These are phyloP conservation scores for Vigna reflexopilosa DNA, from an alignment of 306 rosid species.

Conservation along the genomic window DNA sequence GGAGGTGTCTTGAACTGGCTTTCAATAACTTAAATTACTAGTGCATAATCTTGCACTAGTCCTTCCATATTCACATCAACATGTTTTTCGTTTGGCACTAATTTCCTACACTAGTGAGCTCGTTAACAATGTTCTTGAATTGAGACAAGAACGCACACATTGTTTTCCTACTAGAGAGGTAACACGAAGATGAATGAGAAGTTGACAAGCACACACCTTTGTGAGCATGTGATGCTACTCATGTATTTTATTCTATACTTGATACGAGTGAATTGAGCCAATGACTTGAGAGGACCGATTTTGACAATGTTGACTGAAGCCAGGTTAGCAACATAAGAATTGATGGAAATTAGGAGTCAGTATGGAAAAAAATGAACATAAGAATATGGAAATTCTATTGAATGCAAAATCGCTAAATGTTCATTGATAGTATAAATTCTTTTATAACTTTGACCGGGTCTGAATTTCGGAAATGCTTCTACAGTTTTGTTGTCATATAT, in stretches of 20 bases:
- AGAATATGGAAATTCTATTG: not conserved
- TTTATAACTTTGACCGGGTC: not conserved
- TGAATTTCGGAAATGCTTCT: slow-evolving; percentile 11
- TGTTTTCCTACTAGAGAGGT: no score
- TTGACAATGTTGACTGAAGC: not conserved
- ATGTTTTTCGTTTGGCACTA: not conserved
- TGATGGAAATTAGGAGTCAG: not conserved
- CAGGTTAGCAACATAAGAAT: not conserved
- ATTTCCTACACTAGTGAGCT: not conserved
- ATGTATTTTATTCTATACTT: not conserved
- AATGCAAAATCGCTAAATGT: not conserved
- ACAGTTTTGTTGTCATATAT: slow-evolving; percentile 21
- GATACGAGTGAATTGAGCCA: not conserved
- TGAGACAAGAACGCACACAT: not conserved
- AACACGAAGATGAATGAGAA: not conserved
- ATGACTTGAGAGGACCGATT: not conserved
- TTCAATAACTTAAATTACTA: not conserved
- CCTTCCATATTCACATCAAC: not conserved
- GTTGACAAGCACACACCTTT: not conserved
- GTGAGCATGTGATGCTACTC: not conserved
- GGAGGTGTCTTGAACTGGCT: not conserved
- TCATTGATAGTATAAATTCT: not conserved
- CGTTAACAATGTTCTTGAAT: not conserved
- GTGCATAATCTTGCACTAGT: not conserved
- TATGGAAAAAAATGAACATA: slow-evolving; percentile 17